These are phyloP conservation scores for Aspergillus incahuasiensis DNA, from an alignment of 495 filamentous ascomycete species.

Conservation along the genomic window DNA sequence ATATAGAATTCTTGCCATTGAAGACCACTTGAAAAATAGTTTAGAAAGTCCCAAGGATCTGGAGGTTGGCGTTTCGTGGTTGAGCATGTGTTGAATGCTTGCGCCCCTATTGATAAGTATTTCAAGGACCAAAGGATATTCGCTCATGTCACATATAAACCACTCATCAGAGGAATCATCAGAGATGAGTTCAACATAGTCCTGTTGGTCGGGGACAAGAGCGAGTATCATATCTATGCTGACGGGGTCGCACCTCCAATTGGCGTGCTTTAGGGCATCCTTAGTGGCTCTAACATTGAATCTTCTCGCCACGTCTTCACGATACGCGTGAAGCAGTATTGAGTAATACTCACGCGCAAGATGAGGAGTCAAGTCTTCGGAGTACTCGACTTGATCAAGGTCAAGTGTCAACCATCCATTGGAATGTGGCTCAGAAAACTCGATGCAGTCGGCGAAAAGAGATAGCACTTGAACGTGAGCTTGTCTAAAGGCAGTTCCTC, in stretches of 20 bases:
- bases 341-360: not conserved
- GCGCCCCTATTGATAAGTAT: not conserved
- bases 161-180: not conserved
- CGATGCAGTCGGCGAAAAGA: constrained; percentile 2
- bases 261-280: not conserved
- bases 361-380: not conserved
- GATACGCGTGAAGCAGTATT: not conserved
- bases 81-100: not conserved
- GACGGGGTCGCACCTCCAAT: not conserved
- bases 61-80: not conserved
- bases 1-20: not conserved
- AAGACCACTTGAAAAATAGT: not conserved
- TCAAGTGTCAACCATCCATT: not conserved
- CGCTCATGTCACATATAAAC: not conserved
- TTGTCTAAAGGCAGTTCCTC: not conserved
- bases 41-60: not conserved
- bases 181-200: not conserved
- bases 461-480: not conserved
- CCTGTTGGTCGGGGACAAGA: not conserved
- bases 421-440: not conserved
- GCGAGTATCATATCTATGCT: not conserved
- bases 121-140: not conserved
- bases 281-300: no score
- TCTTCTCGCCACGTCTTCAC: not conserved
- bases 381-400: not conserved